A percentile compares a stretch with the other conserved stretches of the same genome.
Evolutionary conservation across 129 eudicot genomes (phyloP).

Genomic region (Daucus carota): DH1_v3.0 NC_030382.2:45919001-45919500

Average conservation of each 20-base stretch:
- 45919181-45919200: slow-evolving; percentile 86
- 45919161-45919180: slow-evolving; percentile 82
- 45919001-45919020: background rate
- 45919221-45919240: background rate
- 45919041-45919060: background rate
- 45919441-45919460: too few species aligned
- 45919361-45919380: too few species aligned
- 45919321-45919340: background rate
- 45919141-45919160: slow-evolving; percentile 79
- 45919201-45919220: slow-evolving; percentile 66
- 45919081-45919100: background rate
- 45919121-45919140: slow-evolving; percentile 38
- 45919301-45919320: background rate
- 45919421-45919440: too few species aligned
- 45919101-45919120: slow-evolving; percentile 16
- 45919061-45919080: background rate
- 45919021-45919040: background rate
- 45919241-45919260: background rate
- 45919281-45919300: background rate
- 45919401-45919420: too few species aligned
- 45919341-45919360: too few species aligned
- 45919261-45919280: background rate
- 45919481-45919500: too few species aligned
- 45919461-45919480: too few species aligned
- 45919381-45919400: too few species aligned